A percentile compares a stretch with the other conserved stretches of the same genome.
phyloP scores from a whole-genome alignment of 148 eudicot genomes.

The Polygonum maritimum region DNA sequence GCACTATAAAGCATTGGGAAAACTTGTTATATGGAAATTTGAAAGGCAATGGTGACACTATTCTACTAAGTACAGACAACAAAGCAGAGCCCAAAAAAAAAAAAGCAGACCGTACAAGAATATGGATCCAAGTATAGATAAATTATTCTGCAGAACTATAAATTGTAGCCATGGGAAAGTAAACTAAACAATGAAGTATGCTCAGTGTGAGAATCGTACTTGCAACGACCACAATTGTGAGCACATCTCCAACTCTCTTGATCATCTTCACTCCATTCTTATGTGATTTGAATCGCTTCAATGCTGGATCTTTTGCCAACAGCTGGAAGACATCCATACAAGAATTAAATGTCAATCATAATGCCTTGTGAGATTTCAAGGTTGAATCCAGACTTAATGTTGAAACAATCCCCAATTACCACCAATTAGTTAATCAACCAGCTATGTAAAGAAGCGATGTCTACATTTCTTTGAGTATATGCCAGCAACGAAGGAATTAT shows the following conservation, averaged over 20 bases:
- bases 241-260: conserved; percentile 64
- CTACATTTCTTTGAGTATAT: background rate
- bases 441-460: background rate
- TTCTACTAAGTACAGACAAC: background rate
- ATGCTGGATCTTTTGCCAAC: conserved; percentile 67
- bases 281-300: conserved; percentile 73
- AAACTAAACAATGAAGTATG: background rate
- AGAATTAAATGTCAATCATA: background rate
- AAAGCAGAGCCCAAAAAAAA: background rate
- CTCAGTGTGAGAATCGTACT: conserved; percentile 27
- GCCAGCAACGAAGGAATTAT: background rate
- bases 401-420: background rate
- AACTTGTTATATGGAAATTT: background rate
- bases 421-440: background rate
- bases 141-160: background rate
- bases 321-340: conserved; percentile 40
- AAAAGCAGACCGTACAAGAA: background rate
- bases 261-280: conserved; percentile 48
- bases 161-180: background rate
- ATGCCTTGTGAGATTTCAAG: background rate
- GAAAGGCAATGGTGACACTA: background rate
- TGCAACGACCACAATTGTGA: conserved; percentile 71
- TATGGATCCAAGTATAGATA: background rate
- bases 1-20: background rate
- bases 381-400: background rate